Conservation (phyloP, 768 basidiomycete genomes). For the Auricularia cornea region DNA sequence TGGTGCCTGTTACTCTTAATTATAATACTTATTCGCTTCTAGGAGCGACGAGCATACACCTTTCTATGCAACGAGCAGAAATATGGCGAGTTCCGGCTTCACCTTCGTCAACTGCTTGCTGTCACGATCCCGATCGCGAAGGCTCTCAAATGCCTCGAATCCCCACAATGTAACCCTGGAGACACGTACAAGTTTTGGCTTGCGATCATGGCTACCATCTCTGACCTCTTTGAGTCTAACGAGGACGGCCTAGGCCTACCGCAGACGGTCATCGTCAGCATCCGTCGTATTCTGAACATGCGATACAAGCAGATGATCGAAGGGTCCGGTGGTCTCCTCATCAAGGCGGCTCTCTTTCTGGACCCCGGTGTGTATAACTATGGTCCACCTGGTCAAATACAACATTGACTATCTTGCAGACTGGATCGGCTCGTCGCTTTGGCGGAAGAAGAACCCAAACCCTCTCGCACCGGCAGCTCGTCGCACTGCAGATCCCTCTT, state of each 20-base stretch:
- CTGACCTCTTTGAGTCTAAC: slow-evolving; percentile 5
- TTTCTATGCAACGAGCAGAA: neutral
- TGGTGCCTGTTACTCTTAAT: neutral
- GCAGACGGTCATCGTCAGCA: neutral
- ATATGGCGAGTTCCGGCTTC: neutral
- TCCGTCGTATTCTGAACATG: neutral
- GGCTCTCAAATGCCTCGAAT: slow-evolving; percentile 27
- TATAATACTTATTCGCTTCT: neutral
- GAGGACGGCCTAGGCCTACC: neutral
- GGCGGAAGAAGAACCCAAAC: neutral
- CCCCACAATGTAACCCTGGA: slow-evolving; percentile 16
- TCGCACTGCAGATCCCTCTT: neutral
- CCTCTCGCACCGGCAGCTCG: too few species aligned
- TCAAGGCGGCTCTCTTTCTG: neutral
- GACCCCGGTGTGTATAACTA: neutral
- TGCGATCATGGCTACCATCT: slow-evolving; percentile 19
- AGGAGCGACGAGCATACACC: neutral
- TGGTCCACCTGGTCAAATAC: neutral
- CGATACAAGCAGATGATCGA: neutral
- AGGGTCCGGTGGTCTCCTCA: neutral
- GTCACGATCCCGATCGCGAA: slow-evolving; percentile 17
- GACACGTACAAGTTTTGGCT: slow-evolving; percentile 31
- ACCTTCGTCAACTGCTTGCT: neutral
- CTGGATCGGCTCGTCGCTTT: neutral
- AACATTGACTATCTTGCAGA: neutral